Percentiles rank a stretch among this genome's conserved stretches.
Evolutionary conservation across 805 yeast genomes (phyloP).

Genomic region (Kuraishia floccosa): DNA sequence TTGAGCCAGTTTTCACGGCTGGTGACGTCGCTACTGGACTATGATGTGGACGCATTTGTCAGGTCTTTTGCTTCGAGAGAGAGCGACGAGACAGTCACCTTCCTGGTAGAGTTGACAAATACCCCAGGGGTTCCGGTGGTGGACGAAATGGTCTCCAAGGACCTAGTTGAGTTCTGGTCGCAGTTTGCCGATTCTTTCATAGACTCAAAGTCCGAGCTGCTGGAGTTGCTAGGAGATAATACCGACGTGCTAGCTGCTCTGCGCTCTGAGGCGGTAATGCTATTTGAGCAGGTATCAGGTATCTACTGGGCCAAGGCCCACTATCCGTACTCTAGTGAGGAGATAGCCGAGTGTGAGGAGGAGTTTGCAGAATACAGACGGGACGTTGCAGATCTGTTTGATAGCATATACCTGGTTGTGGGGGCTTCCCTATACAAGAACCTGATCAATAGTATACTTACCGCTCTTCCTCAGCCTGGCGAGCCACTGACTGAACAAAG

Average conservation of each 20-base stretch:
- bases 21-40: constrained; percentile 31
- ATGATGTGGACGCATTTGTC: constrained; percentile 31
- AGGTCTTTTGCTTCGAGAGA: constrained; percentile 22
- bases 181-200: constrained; percentile 46
- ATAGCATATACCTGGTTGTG: constrained; percentile 54
- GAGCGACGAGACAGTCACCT: constrained; percentile 29
- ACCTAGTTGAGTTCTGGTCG: constrained; percentile 59
- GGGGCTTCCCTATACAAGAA: constrained; percentile 38
- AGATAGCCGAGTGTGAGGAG: constrained; percentile 21
- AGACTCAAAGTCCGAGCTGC: constrained; percentile 32
- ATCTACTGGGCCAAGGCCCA: constrained; percentile 65
- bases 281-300: constrained; percentile 41
- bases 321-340: constrained; percentile 22
- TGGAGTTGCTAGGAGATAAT: constrained; percentile 20
- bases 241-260: constrained; percentile 14
- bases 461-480: constrained; percentile 9
- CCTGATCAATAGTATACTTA: constrained; percentile 24
- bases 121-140: constrained; percentile 44
- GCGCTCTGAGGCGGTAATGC: constrained; percentile 18
- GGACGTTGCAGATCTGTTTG: constrained; percentile 71
- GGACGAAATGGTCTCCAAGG: constrained; percentile 46
- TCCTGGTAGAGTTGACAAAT: constrained; percentile 41
- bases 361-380: constrained; percentile 63
- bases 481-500: constrained; percentile 5
- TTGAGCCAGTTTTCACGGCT: constrained; percentile 31